phyloP scores from a whole-genome alignment of 1,284 basidiomycete genomes.

The Taiwanofungus camphoratus region DNA sequence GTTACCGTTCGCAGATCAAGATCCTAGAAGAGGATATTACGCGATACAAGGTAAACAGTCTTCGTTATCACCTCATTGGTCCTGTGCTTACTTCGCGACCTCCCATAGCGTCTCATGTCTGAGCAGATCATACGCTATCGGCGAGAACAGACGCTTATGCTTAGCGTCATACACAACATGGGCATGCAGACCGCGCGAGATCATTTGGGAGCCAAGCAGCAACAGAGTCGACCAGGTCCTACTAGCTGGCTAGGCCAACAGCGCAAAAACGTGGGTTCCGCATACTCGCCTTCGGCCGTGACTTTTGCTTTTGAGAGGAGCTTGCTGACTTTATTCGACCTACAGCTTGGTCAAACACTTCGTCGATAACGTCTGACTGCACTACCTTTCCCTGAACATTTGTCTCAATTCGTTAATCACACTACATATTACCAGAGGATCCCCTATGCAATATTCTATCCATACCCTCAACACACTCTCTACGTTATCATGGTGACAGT shows the following conservation, averaged over 20 bases:
- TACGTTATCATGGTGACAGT: constrained; percentile 1
- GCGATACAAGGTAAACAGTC: constrained; percentile 42
- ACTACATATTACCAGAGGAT: constrained; percentile 7
- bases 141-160: constrained; percentile 76
- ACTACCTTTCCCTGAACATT: neutral
- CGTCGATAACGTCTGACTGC: constrained; percentile 21
- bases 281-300: neutral
- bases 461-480: constrained; percentile 2
- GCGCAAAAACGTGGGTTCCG: constrained; percentile 40
- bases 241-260: constrained; percentile 60
- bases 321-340: constrained; percentile 20
- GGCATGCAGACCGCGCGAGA: constrained; percentile 62
- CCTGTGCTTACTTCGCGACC: constrained; percentile 5
- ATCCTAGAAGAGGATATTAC: constrained; percentile 66
- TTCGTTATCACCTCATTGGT: constrained; percentile 2
- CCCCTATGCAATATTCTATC: constrained; percentile 4
- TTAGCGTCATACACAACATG: constrained; percentile 65
- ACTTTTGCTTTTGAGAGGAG: neutral
- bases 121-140: constrained; percentile 61
- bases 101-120: constrained; percentile 41
- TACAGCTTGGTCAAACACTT: constrained; percentile 32
- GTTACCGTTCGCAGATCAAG: constrained; percentile 65
- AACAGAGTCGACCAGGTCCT: constrained; percentile 37
- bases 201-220: constrained; percentile 35
- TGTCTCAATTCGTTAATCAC: neutral